Percentiles rank a stretch among this genome's conserved stretches.
Conservation (phyloP, 2,329 filamentous ascomycete genomes). For the Penicillium digitatum region DNA sequence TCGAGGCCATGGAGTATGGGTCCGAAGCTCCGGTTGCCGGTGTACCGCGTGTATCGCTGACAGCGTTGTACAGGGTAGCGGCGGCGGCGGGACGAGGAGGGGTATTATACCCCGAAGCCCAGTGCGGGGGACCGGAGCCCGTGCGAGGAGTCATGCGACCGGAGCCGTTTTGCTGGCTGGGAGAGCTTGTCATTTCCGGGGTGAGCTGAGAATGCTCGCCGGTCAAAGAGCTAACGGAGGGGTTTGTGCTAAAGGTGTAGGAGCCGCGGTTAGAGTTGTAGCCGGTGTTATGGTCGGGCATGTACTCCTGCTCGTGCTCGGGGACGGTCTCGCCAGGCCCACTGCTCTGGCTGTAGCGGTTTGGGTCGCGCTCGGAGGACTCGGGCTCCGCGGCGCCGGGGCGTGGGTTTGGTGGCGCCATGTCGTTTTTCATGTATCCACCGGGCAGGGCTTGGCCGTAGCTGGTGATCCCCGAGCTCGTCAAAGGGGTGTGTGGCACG, state of each 20-base stretch:
- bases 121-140: constrained; percentile 69
- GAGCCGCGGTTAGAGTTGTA: constrained; percentile 69
- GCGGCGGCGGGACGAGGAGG: constrained; percentile 67
- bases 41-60: constrained; percentile 70
- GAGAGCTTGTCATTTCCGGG: constrained; percentile 78
- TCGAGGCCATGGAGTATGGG: constrained; percentile 64
- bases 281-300: constrained; percentile 68
- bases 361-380: constrained; percentile 64
- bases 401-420: constrained; percentile 72
- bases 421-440: constrained; percentile 76
- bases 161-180: constrained; percentile 69
- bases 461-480: constrained; percentile 63
- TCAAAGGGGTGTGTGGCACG: constrained; percentile 56
- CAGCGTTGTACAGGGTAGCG: constrained; percentile 83
- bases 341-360: constrained; percentile 58
- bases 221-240: constrained; percentile 62
- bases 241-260: constrained; percentile 70
- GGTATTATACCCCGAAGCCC: constrained; percentile 70
- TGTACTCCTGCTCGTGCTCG: constrained; percentile 73
- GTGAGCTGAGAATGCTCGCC: constrained; percentile 73
- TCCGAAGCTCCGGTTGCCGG: constrained; percentile 65
- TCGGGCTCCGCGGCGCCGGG: constrained; percentile 57
- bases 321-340: constrained; percentile 65
- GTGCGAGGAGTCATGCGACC: constrained; percentile 84
- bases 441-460: constrained; percentile 55